Percentiles rank a stretch among this genome's conserved stretches.
Conservation (phyloP, 2,329 filamentous ascomycete genomes). For the Colletotrichum tabaci region DNA sequence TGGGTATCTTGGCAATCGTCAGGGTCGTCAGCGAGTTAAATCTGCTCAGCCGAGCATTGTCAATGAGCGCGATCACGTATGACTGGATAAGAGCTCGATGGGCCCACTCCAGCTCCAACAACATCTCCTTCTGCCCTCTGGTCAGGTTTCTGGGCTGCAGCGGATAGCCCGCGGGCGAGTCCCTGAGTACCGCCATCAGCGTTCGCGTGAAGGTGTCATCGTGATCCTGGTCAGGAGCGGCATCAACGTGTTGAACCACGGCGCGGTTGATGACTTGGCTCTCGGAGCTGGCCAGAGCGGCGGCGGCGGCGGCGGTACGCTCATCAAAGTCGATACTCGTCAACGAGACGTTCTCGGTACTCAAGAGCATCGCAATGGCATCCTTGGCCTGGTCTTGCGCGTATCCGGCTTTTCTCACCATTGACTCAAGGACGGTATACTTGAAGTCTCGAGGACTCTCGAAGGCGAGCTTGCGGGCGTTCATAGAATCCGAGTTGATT, state of each 20-base stretch:
- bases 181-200: constrained; percentile 15
- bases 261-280: constrained; percentile 39
- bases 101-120: constrained; percentile 78
- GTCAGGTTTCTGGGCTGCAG: constrained; percentile 71
- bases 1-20: constrained; percentile 76
- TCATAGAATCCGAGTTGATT: constrained; percentile 37
- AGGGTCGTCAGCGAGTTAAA: constrained; percentile 71
- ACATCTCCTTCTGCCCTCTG: constrained; percentile 76
- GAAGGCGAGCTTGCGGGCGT: constrained; percentile 45
- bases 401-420: constrained; percentile 57
- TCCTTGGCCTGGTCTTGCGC: constrained; percentile 49
- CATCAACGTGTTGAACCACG: not conserved
- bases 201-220: constrained; percentile 41
- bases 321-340: constrained; percentile 53
- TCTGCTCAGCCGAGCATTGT: constrained; percentile 63
- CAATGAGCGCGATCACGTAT: constrained; percentile 75
- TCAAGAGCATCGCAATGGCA: constrained; percentile 53
- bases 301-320: constrained; percentile 40
- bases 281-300: not conserved
- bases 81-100: constrained; percentile 78
- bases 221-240: not conserved
- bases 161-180: constrained; percentile 46
- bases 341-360: constrained; percentile 52
- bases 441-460: constrained; percentile 50
- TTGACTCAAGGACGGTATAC: constrained; percentile 52